Evolutionary conservation across 2,329 filamentous ascomycete genomes (phyloP).

Genomic region (Colletotrichum orbiculare): DNA sequence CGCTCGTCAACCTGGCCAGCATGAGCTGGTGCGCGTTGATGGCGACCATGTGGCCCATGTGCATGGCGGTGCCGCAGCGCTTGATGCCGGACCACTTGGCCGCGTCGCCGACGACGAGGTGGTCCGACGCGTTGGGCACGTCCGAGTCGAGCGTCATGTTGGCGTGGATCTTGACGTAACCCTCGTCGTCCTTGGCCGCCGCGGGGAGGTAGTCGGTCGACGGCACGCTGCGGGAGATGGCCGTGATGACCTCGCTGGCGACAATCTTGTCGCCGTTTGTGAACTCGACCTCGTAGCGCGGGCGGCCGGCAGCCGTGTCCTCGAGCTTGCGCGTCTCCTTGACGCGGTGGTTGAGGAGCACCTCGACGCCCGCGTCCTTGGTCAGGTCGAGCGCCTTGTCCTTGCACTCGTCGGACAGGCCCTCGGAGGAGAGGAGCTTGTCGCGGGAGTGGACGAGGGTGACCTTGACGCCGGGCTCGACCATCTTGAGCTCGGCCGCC

Average conservation of each 20-base stretch:
- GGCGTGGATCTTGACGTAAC: constrained; percentile 72
- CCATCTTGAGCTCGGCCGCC: constrained; percentile 79
- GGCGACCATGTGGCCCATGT: constrained; percentile 75
- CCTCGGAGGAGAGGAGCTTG: constrained; percentile 78
- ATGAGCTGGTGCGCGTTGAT: constrained; percentile 75
- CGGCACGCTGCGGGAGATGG: constrained; percentile 72
- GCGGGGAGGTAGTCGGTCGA: constrained; percentile 72
- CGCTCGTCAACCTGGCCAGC: constrained; percentile 51
- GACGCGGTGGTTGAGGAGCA: constrained; percentile 71
- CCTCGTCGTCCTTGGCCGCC: constrained; percentile 69
- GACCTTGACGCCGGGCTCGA: constrained; percentile 73
- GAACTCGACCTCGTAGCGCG: constrained; percentile 64
- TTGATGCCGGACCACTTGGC: constrained; percentile 82
- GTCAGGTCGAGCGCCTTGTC: constrained; percentile 69
- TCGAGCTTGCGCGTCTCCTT: constrained; percentile 58
- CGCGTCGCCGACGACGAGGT: constrained; percentile 79
- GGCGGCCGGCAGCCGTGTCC: constrained; percentile 48
- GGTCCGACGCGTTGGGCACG: constrained; percentile 66
- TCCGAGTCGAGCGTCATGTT: constrained; percentile 64
- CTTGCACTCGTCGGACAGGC: constrained; percentile 76
- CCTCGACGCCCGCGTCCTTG: constrained; percentile 71
- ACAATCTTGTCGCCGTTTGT: constrained; percentile 68
- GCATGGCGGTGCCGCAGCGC: constrained; percentile 80
- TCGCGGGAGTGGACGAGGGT: constrained; percentile 79
- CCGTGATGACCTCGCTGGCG: constrained; percentile 75